Percentiles rank a stretch among this genome's conserved stretches.
Evolutionary conservation across 2,329 filamentous ascomycete genomes (phyloP).

Genomic region (Zalaria sp.): DNA sequence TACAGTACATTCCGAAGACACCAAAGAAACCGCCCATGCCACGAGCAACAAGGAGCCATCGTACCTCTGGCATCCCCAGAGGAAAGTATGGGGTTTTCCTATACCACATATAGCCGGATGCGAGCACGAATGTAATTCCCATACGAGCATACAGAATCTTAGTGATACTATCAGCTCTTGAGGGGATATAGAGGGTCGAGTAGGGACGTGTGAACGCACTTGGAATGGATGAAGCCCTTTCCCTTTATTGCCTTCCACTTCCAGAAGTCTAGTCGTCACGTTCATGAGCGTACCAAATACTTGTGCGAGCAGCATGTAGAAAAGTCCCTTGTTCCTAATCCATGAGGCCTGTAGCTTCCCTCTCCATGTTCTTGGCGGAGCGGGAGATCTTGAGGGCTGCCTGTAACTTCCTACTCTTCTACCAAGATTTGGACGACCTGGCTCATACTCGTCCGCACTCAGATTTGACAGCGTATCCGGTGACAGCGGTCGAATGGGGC

Average conservation of each 20-base stretch:
- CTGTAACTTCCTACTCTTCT: background rate
- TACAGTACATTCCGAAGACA: conserved; percentile 60
- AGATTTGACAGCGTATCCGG: conserved; percentile 28
- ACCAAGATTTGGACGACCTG: conserved; percentile 7
- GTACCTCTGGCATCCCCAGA: conserved; percentile 51
- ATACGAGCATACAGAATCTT: conserved; percentile 68
- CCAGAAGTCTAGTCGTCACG: conserved; percentile 60
- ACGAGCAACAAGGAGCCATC: conserved; percentile 52
- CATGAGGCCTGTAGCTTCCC: conserved; percentile 31
- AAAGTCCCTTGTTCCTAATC: conserved; percentile 55
- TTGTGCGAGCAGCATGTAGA: conserved; percentile 61
- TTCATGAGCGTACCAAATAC: conserved; percentile 81
- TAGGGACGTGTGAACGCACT: conserved; percentile 17
- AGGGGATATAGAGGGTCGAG: background rate
- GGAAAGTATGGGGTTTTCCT: conserved; percentile 54
- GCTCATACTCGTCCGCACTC: conserved; percentile 18
- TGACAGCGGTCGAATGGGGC: conserved; percentile 23
- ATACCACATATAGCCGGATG: conserved; percentile 61
- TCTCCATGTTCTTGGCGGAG: conserved; percentile 15
- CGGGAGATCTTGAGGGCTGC: conserved; percentile 3
- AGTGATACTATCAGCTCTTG: conserved; percentile 1
- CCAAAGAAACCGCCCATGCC: conserved; percentile 63
- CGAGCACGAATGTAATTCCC: conserved; percentile 54
- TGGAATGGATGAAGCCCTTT: conserved; percentile 69
- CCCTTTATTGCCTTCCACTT: conserved; percentile 50